Conservation (phyloP, 2,329 filamentous ascomycete genomes). For the Neonectria magnoliae region DNA sequence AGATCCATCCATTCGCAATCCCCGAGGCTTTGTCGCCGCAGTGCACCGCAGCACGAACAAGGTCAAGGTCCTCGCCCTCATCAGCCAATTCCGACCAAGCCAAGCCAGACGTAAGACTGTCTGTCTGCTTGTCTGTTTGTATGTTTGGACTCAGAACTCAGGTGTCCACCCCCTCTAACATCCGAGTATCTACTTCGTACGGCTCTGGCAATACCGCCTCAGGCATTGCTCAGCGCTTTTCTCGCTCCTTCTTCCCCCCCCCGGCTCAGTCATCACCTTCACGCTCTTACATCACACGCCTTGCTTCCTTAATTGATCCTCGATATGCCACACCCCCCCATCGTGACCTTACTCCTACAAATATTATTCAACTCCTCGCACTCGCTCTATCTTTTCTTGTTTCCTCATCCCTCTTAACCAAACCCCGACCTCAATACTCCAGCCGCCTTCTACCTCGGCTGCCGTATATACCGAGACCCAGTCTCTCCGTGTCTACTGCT, state of each 20-base stretch:
- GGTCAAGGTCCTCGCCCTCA: not conserved
- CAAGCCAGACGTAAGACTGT: constrained; percentile 12
- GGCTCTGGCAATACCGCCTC: not conserved
- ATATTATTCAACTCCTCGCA: constrained; percentile 14
- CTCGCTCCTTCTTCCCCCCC: not conserved
- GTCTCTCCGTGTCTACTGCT: not conserved
- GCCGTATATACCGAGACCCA: not conserved
- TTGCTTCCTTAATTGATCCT: not conserved
- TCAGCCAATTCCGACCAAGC: constrained; percentile 12
- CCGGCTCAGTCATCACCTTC: constrained; percentile 17
- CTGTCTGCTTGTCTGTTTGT: not conserved
- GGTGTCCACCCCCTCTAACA: not conserved
- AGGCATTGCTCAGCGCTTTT: not conserved
- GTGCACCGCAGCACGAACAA: constrained; percentile 4
- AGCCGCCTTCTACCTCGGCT: not conserved
- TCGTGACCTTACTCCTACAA: constrained; percentile 15
- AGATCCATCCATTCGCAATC: not conserved
- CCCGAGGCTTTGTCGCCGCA: not conserved
- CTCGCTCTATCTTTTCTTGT: not conserved
- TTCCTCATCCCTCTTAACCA: not conserved
- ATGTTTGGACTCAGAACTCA: not conserved
- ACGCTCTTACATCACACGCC: constrained; percentile 14
- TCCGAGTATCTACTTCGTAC: no score
- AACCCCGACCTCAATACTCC: not conserved
- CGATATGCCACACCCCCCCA: not conserved